These are phyloP conservation scores for Lolium rigidum DNA, from an alignment of 176 grass and related monocot genomes.

Conservation along the genomic window DNA sequence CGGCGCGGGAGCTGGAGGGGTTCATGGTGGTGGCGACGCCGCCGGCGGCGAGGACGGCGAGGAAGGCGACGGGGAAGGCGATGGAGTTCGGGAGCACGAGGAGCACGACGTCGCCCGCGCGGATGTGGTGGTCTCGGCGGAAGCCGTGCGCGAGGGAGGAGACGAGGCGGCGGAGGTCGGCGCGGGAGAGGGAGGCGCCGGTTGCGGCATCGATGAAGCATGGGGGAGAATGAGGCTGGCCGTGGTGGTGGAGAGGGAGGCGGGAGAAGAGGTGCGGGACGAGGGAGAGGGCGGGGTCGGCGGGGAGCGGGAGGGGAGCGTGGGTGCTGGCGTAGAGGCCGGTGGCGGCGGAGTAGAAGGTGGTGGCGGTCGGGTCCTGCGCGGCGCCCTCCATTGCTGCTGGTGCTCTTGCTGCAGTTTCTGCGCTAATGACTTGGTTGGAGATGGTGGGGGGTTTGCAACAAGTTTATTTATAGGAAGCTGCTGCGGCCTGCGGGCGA, in stretches of 20 bases:
- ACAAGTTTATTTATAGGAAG: no score
- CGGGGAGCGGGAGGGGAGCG: conserved; percentile 47
- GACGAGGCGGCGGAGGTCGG: conserved; percentile 59
- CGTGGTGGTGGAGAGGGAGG: conserved; percentile 42
- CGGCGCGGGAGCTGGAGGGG: conserved; percentile 56
- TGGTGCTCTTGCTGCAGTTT: neutral
- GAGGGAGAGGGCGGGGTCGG: conserved; percentile 61
- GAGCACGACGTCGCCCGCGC: conserved; percentile 50
- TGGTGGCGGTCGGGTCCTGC: neutral
- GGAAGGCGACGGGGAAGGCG: conserved; percentile 66
- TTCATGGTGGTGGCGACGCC: conserved; percentile 62
- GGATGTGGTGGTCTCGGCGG: conserved; percentile 34
- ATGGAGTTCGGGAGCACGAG: conserved; percentile 66
- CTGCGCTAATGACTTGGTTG: neutral
- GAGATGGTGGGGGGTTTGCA: no score
- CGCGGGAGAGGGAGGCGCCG: conserved; percentile 51
- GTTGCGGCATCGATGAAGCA: conserved; percentile 63
- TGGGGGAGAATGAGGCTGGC: conserved; percentile 14
- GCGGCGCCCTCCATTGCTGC: conserved; percentile 35
- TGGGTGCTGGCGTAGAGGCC: conserved; percentile 71
- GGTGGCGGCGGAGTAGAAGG: conserved; percentile 61
- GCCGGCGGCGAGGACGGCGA: conserved; percentile 67
- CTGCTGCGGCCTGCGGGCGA: no score
- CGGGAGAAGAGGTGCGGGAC: conserved; percentile 73
- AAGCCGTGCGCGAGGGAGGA: conserved; percentile 61